Evolutionary conservation across 139 green algal genomes (phyloP).

Genomic region (Mesotaenium endlicherianum): DNA sequence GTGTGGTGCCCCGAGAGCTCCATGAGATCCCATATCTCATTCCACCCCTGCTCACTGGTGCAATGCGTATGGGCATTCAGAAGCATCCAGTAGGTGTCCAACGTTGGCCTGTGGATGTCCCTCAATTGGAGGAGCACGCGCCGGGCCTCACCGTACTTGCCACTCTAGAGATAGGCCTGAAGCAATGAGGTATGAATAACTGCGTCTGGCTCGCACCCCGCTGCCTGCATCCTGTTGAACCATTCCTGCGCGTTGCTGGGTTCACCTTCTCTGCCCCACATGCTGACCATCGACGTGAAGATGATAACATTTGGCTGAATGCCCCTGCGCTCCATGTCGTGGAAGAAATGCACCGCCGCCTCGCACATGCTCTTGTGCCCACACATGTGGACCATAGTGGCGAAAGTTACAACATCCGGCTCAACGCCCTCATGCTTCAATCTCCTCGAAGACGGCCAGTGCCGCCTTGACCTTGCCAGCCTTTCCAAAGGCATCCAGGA

Average conservation of each 20-base stretch:
- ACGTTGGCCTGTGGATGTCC: too few species aligned
- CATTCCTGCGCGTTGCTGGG: background rate
- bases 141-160: background rate
- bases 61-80: too few species aligned
- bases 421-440: background rate
- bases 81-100: too few species aligned
- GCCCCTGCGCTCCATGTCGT: too few species aligned
- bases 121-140: too few species aligned
- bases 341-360: constrained; percentile 14
- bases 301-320: constrained; percentile 5
- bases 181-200: constrained; percentile 6
- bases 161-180: background rate
- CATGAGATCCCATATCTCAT: too few species aligned
- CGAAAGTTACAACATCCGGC: constrained; percentile 10
- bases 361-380: background rate
- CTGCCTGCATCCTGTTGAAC: constrained; percentile 12
- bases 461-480: background rate
- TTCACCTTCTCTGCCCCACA: constrained; percentile 14
- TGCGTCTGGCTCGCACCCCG: background rate
- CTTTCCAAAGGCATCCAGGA: constrained; percentile 3
- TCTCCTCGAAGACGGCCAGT: background rate
- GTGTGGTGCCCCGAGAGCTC: too few species aligned
- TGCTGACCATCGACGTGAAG: constrained; percentile 21
- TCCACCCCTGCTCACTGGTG: too few species aligned
- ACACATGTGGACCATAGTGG: constrained; percentile 8